Evolutionary conservation across 2,329 filamentous ascomycete species (phyloP), one percentile per base, ranked within the genome.

Genomic region (Verticillium isaacii): DNA sequence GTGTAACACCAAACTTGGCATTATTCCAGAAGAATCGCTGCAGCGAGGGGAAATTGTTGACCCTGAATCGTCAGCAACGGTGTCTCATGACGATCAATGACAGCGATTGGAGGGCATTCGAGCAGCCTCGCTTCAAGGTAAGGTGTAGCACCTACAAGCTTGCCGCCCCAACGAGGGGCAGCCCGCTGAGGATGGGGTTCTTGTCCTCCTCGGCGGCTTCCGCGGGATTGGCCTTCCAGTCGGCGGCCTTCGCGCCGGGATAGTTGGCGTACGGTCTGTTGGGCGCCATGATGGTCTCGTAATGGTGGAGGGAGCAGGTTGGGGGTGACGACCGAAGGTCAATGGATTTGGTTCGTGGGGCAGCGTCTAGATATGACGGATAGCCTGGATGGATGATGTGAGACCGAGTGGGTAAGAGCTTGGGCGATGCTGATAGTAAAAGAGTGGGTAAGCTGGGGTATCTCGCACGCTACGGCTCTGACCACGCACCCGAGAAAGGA

Each of bases 161-260:
- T 59, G 85, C 84, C 52, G 83, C 85, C 59, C 88, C 78, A 32
- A 85, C 80, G 57, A 96, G 78, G 8, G 86, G 74, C 36, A 82
- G 74, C 5, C 92, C 92, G 61, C 88, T 82, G 65, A 96, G 78
- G 1, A 86, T 82, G 0, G 92, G 91, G 71, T 94, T 93, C 50
- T 83, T 80, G 64, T 86, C 83, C 36, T 80, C 73, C 57, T 64
- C 60, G 5, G 56, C 29, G 17, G 58, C 61, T 9, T 34, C n/a
- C 19, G 59, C 57, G 14, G 61, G 32, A 11, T 58, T 59, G 15
- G 19, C 34, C 32, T 59, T 60, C 32, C 34, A 8, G 32, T 62
- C 59, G 15, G 55, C 64, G 45, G 60, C 56, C n/a, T 60, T 56
- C 19, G 64, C 63, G 25, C 61, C 63, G 50, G 64, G 64, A 54